Percentiles rank a stretch among this genome's conserved stretches.
phyloP scores from a whole-genome alignment of 1,284 basidiomycete species.

The Rhodofomes roseus region DNA sequence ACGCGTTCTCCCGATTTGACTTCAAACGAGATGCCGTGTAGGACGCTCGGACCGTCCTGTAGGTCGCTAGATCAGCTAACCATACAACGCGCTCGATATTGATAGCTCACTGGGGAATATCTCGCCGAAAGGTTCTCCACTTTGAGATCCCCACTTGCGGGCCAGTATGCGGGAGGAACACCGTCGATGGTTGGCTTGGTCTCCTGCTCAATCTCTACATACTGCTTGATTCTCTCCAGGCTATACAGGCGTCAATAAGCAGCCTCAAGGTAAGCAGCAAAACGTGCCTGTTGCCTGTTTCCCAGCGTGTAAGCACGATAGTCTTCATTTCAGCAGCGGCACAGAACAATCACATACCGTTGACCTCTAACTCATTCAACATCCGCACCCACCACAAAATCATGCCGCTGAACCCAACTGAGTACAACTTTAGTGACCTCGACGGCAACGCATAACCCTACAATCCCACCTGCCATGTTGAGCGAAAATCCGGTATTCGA shows the following conservation, averaged over 20 bases:
- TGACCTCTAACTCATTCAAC: constrained; percentile 60
- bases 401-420: constrained; percentile 52
- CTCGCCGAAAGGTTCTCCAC: constrained; percentile 61
- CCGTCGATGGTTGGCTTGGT: constrained; percentile 44
- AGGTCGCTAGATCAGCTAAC: background rate
- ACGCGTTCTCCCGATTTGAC: constrained; percentile 52
- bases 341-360: constrained; percentile 33
- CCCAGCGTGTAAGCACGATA: background rate
- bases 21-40: constrained; percentile 46
- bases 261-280: background rate
- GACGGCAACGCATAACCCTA: background rate
- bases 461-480: constrained; percentile 41
- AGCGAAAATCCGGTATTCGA: constrained; percentile 49
- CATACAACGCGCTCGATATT: too few relatives aligned
- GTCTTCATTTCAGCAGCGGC: background rate
- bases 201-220: constrained; percentile 75
- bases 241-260: background rate
- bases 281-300: constrained; percentile 42
- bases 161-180: constrained; percentile 75
- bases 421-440: background rate
- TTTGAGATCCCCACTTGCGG: constrained; percentile 62
- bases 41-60: constrained; percentile 38
- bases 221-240: constrained; percentile 51
- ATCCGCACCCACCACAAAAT: constrained; percentile 54
- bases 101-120: constrained; percentile 46